phyloP scores from a whole-genome alignment of 352 stramenopile species.

The Detonula confervacea region DNA sequence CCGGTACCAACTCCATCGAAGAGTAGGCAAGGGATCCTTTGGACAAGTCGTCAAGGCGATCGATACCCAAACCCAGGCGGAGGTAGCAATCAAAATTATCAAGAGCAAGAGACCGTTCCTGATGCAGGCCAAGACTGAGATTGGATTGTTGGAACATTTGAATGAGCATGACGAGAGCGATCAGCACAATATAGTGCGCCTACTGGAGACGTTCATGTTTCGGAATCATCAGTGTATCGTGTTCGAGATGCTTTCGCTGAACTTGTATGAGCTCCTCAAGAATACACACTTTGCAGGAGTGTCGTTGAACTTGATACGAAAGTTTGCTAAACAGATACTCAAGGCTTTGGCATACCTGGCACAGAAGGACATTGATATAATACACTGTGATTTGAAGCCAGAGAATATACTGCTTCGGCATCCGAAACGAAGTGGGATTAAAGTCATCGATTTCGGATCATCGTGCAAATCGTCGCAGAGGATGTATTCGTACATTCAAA shows the following conservation, averaged over 20 bases:
- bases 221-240: slow-evolving; percentile 97
- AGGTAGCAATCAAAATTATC: slow-evolving; percentile 98
- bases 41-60: slow-evolving; percentile 94
- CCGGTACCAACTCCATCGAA: slow-evolving; percentile 93
- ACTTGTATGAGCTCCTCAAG: slow-evolving; percentile 96
- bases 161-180: slow-evolving; percentile 87
- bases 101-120: slow-evolving; percentile 96
- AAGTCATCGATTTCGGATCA: slow-evolving; percentile 99
- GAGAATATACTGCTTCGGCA: slow-evolving; percentile 97
- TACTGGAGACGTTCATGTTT: slow-evolving; percentile 95
- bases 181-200: slow-evolving; percentile 92
- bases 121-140: slow-evolving; percentile 95
- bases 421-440: slow-evolving; percentile 94
- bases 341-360: slow-evolving; percentile 90
- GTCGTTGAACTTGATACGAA: slow-evolving; percentile 93
- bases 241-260: slow-evolving; percentile 96
- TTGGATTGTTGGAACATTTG: slow-evolving; percentile 92
- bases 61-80: slow-evolving; percentile 86
- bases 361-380: slow-evolving; percentile 93
- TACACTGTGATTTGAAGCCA: too few species aligned
- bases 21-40: slow-evolving; percentile 96
- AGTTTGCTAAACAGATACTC: slow-evolving; percentile 96
- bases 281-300: slow-evolving; percentile 92
- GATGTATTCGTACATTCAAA: slow-evolving; percentile 99
- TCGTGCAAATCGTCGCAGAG: slow-evolving; percentile 91